Evolutionary conservation across 139 green algal species (phyloP), one percentile per base, ranked within the genome.

Genomic region (Axilococcus clingmanii): DNA sequence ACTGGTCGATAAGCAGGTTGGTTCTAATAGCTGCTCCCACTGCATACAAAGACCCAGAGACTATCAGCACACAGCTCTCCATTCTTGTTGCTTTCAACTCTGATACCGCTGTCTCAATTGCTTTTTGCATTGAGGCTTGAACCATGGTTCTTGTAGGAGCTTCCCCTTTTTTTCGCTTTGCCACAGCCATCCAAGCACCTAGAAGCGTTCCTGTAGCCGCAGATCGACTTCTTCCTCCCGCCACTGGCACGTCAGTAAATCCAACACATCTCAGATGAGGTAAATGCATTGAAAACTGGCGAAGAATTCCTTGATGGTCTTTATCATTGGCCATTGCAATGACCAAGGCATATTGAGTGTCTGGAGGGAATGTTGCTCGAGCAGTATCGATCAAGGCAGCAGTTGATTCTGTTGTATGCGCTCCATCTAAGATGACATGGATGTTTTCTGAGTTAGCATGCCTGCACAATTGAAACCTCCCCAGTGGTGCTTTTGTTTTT

Each of bases 251-350:
- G 9, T 46, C 53, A 0, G 79, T 88, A 67, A 93, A 93, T 1
- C 84, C 48, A 3, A 75, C 79, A n/a, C n/a, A n/a, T n/a, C n/a
- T n/a, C 17, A 68, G 62, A 1, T n/a, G 24, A 1, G 83, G 83
- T 12, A 43, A 5, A 6, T 62, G 3, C 0, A 8, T 31, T 4
- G 70, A 54, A 27, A 91, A 54, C 40, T 29, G 36, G 4, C 29
- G 40, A 24, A 48, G 61, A 11, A 85, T 62, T 4, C 41, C 73
- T 40, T 52, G 47, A 52, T 78, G 65, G 37, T 91, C 61, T 68
- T 95, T 95, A 63, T 95, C 86, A 3, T 40, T 69, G 1, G 82
- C 83, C 78, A 88, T 89, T 9, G 74, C 82, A 41, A 93, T 24
- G 30, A 93, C 69, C 28, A 93, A 59, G 9, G 69, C 80, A 44